phyloP scores from a whole-genome alignment of 345 rosid genomes.

The Rhodamnia argentea region DNA sequence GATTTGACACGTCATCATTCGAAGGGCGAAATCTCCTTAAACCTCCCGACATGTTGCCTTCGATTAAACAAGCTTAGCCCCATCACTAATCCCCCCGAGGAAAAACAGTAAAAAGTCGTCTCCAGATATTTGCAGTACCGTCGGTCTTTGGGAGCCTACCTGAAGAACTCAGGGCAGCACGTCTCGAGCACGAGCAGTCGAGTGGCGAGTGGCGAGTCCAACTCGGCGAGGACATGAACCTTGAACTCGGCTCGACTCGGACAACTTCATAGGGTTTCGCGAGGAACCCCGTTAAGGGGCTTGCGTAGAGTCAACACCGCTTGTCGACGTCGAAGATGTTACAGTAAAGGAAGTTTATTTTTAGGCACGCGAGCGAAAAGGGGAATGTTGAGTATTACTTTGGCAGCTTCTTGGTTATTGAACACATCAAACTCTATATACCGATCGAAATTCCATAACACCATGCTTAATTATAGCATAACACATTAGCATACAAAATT shows the following conservation, averaged over 20 bases:
- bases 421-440: no score
- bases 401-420: not conserved
- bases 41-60: not conserved
- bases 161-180: not conserved
- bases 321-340: not conserved
- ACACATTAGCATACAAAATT: not conserved
- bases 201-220: not conserved
- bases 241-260: not conserved
- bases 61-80: not conserved
- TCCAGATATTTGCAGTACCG: not conserved
- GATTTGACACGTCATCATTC: not conserved
- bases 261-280: not conserved
- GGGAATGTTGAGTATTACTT: not conserved
- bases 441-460: not conserved
- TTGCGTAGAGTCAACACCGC: not conserved
- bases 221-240: not conserved
- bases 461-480: not conserved
- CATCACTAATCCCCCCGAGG: no score
- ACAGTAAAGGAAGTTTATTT: not conserved
- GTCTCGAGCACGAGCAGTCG: not conserved
- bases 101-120: no score
- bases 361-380: not conserved
- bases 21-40: not conserved
- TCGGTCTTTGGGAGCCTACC: not conserved
- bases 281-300: not conserved